A percentile compares a stretch with the other conserved stretches of the same genome.
Conservation (phyloP, 805 yeast genomes). For the Jamesozyma piceae region DNA sequence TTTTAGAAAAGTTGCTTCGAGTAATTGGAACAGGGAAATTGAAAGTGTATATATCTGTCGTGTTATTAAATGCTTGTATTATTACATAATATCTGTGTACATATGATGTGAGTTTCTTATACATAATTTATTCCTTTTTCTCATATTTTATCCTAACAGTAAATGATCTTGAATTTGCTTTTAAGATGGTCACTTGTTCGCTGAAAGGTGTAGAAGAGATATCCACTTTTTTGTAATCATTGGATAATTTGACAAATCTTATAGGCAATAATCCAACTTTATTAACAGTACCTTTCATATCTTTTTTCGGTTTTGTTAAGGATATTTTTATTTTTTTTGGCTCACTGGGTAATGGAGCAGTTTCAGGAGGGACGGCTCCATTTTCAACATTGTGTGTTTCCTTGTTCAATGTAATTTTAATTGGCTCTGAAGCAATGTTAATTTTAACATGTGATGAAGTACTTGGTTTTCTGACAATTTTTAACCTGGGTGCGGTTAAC, state of each 20-base stretch:
- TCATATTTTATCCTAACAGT: slow-evolving; percentile 17
- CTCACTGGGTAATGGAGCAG: background rate
- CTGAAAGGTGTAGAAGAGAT: slow-evolving; percentile 38
- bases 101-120: background rate
- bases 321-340: slow-evolving; percentile 13
- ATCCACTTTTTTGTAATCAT: slow-evolving; percentile 30
- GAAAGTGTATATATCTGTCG: background rate
- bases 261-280: slow-evolving; percentile 28
- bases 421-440: background rate
- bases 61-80: background rate
- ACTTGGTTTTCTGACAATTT: slow-evolving; percentile 7
- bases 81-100: background rate
- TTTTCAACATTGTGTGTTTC: background rate
- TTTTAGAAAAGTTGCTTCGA: no score
- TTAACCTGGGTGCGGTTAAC: slow-evolving; percentile 18
- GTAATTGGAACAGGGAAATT: no score
- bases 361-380: background rate
- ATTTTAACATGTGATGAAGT: background rate
- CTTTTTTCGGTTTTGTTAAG: slow-evolving; percentile 8
- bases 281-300: slow-evolving; percentile 13
- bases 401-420: background rate
- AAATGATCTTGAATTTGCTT: slow-evolving; percentile 25
- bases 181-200: slow-evolving; percentile 18
- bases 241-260: slow-evolving; percentile 36
- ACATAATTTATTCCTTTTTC: background rate